Evolutionary conservation across 768 basidiomycete genomes (phyloP).

Genomic region (Tricholoma sp.): DNA sequence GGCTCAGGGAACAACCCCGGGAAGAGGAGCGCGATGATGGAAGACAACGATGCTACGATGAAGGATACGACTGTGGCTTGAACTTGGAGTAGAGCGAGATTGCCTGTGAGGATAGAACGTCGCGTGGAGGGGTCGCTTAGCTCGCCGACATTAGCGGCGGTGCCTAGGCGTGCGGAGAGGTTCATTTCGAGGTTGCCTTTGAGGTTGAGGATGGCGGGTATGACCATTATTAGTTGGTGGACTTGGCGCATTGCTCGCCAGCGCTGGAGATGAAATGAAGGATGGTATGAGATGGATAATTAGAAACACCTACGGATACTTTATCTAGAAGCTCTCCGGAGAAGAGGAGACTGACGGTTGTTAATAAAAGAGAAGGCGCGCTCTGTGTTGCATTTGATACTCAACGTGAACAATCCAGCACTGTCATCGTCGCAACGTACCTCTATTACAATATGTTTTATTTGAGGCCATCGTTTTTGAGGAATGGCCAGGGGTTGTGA

Average conservation of each 20-base stretch:
- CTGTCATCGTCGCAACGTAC: slow-evolving; percentile 34
- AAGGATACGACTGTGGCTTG: slow-evolving; percentile 90
- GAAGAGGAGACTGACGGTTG: slow-evolving; percentile 78
- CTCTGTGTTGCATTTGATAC: slow-evolving; percentile 43
- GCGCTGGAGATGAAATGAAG: slow-evolving; percentile 36
- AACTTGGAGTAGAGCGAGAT: slow-evolving; percentile 83
- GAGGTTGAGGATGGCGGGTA: slow-evolving; percentile 90
- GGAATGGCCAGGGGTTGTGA: neutral
- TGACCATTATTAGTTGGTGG: slow-evolving; percentile 94
- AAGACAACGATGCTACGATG: slow-evolving; percentile 62
- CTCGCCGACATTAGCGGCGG: slow-evolving; percentile 90
- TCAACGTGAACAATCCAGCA: neutral
- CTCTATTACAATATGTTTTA: slow-evolving; percentile 64
- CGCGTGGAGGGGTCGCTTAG: slow-evolving; percentile 69
- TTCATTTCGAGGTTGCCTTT: slow-evolving; percentile 99
- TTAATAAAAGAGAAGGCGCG: slow-evolving; percentile 80
- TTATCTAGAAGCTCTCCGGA: slow-evolving; percentile 88
- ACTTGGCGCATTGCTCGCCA: slow-evolving; percentile 89
- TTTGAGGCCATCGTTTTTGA: slow-evolving; percentile 45
- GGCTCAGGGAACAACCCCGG: slow-evolving; percentile 52
- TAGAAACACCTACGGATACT: slow-evolving; percentile 57
- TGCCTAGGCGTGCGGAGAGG: slow-evolving; percentile 90
- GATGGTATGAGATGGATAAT: no score
- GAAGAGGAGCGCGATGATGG: slow-evolving; percentile 58
- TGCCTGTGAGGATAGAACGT: slow-evolving; percentile 68